These are phyloP conservation scores for Podaxis sp. DNA, from an alignment of 768 basidiomycete genomes.

Conservation along the genomic window DNA sequence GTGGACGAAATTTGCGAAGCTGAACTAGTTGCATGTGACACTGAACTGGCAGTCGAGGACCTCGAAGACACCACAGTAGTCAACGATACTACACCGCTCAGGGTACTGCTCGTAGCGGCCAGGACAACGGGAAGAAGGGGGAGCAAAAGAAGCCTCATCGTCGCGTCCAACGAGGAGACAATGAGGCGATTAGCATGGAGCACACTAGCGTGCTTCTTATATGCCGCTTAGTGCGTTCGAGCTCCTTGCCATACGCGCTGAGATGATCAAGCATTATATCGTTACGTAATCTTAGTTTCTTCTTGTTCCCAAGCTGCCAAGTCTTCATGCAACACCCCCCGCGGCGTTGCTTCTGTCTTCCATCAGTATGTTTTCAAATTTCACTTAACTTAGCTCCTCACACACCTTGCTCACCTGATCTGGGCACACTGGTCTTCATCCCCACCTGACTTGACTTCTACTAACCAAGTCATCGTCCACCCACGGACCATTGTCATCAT, in stretches of 20 bases:
- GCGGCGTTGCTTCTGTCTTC: not conserved
- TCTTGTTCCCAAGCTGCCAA: conserved; percentile 1
- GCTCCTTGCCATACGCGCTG: not conserved
- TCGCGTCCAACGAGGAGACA: not conserved
- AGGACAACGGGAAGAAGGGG: conserved; percentile 10
- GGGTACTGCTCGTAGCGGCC: conserved; percentile 2
- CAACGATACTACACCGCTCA: not conserved
- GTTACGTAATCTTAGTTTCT: conserved; percentile 6
- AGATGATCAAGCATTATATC: not conserved
- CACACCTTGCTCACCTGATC: not conserved
- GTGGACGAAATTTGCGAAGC: not conserved
- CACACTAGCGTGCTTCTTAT: conserved; percentile 7
- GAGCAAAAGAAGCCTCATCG: conserved; percentile 7
- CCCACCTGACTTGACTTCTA: not conserved
- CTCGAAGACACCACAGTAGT: not conserved
- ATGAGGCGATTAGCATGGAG: not conserved
- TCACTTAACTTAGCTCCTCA: not conserved
- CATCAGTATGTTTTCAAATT: not conserved
- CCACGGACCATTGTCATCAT: not conserved
- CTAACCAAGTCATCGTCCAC: not conserved
- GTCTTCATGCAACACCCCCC: not conserved
- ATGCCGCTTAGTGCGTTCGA: not conserved
- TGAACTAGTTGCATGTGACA: not conserved
- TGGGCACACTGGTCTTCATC: not conserved
- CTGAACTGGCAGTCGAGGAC: not conserved